phyloP scores from a whole-genome alignment of 2,329 filamentous ascomycete species.

The Graphilbum fragrans region DNA sequence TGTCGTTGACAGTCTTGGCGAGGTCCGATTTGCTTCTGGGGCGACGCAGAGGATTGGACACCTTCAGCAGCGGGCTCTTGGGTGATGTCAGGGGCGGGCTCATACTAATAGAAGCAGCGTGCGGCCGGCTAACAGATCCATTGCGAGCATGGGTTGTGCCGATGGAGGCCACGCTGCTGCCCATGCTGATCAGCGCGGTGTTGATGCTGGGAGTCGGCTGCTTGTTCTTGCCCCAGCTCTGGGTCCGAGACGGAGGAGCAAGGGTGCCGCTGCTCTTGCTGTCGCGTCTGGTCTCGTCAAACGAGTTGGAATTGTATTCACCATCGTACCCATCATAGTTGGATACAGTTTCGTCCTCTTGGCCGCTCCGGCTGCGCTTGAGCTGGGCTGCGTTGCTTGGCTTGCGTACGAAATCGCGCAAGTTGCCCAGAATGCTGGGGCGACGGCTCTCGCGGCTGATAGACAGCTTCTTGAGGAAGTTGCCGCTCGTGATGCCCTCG shows the following conservation, averaged over 20 bases:
- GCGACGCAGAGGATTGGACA: conserved; percentile 38
- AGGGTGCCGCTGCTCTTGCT: conserved; percentile 34
- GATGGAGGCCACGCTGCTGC: conserved; percentile 40
- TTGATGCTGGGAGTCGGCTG: conserved; percentile 44
- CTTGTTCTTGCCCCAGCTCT: conserved; percentile 36
- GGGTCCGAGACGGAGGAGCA: conserved; percentile 35
- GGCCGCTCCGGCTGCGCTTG: conserved; percentile 34
- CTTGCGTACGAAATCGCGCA: conserved; percentile 37
- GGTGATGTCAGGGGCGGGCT: conserved; percentile 20
- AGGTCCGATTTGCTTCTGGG: conserved; percentile 43
- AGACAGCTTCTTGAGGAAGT: conserved; percentile 50
- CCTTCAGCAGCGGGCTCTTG: conserved; percentile 36
- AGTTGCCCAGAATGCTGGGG: conserved; percentile 40
- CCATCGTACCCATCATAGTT: conserved; percentile 16
- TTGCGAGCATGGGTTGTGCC: conserved; percentile 44
- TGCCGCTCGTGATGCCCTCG: conserved; percentile 47
- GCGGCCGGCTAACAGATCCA: conserved; percentile 40
- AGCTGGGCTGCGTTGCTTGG: conserved; percentile 30
- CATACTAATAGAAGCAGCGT: conserved; percentile 20
- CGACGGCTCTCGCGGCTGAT: conserved; percentile 36
- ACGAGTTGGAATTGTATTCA: conserved; percentile 6
- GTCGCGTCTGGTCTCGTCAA: conserved; percentile 16
- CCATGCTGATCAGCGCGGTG: conserved; percentile 44
- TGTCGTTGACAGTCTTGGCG: conserved; percentile 25
- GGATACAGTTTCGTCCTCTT: conserved; percentile 20